Evolutionary conservation across 305 asterid genomes (phyloP).

Genomic region (Fraxinus velutina): DNA sequence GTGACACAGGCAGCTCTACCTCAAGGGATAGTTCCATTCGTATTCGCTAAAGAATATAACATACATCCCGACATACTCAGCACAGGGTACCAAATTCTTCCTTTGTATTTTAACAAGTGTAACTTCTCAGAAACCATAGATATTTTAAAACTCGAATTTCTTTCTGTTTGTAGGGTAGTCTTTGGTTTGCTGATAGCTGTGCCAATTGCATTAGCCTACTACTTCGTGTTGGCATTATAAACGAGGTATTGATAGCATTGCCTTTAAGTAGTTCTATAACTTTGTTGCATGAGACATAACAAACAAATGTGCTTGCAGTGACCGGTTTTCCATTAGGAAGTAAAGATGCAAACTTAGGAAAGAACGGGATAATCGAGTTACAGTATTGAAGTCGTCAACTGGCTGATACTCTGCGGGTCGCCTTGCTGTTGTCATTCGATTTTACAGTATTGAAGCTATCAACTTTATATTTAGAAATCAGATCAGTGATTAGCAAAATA

Average conservation of each 20-base stretch:
- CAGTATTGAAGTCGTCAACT: background rate
- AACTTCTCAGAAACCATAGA: slow-evolving; percentile 8
- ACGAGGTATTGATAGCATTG: slow-evolving; percentile 14
- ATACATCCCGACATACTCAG: slow-evolving; percentile 74
- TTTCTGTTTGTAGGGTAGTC: slow-evolving; percentile 50
- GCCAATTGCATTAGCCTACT: slow-evolving; percentile 68
- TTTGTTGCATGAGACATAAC: background rate
- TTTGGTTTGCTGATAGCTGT: slow-evolving; percentile 72
- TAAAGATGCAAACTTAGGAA: slow-evolving; percentile 6
- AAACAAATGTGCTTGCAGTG: background rate
- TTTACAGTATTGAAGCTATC: background rate
- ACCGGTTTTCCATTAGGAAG: background rate
- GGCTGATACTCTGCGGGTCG: background rate
- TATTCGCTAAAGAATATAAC: slow-evolving; percentile 80
- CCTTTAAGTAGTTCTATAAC: slow-evolving; percentile 9
- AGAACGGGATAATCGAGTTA: slow-evolving; percentile 8
- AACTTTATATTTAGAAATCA: background rate
- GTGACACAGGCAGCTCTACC: slow-evolving; percentile 88
- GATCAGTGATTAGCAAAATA: background rate
- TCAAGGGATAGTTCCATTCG: slow-evolving; percentile 91
- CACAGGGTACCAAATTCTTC: slow-evolving; percentile 61
- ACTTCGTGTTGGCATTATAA: slow-evolving; percentile 58
- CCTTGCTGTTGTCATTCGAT: slow-evolving; percentile 6
- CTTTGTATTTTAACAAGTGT: slow-evolving; percentile 1
- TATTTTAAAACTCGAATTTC: slow-evolving; percentile 9